Evolutionary conservation across 176 grass and related monocot genomes (phyloP), one percentile per base, ranked within the genome.

Genomic region (Bolboschoenus planiculmis): DNA sequence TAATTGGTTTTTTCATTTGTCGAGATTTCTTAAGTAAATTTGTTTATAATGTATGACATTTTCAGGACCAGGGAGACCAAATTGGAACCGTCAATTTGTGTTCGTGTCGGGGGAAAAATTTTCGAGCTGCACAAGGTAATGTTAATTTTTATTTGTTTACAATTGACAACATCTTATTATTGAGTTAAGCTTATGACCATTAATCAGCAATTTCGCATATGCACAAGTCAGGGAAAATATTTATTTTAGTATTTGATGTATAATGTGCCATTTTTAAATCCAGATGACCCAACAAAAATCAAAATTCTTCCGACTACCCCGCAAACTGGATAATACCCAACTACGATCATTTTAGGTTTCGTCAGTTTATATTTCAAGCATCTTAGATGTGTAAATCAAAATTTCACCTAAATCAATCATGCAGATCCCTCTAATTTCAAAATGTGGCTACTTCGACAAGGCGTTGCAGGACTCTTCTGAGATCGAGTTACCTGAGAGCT

Each of bases 91-190:
- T 84, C 87, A 35, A 83, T 97, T 43, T 79, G 79, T 30, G 87
- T 97, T 44, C 81, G 79, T 51, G 59, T 92, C 2, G 83, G 72
- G 0, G 95, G 80, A 23, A 85, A 80, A 59, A 94, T 81, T 81
- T 94, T 91, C 48, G 48, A 85, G 27, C 88, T 97, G 31, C 95
- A 97, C 84, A 91, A 88, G 92, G 95, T 94, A 44, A 39, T 50
- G 13, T 66, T 54, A 29, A 78, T 35, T 2, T 57, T 1, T 23
- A 60, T 59, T 80, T n/a, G 5, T 40, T 57, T 60, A 13, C 34
- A 60, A 35, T 74, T 36, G 20, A 55, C 46, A 78, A 3, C 23
- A 47, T 27, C 5, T 48, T 47, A 9, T 48, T 75, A 27, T 48
- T 11, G 48, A 75, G 23, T 46, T 74, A 44, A 74, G 21, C 36